Evolutionary conservation across 352 stramenopile species (phyloP).

Genomic region (Aphanomyces euteiches): DNA sequence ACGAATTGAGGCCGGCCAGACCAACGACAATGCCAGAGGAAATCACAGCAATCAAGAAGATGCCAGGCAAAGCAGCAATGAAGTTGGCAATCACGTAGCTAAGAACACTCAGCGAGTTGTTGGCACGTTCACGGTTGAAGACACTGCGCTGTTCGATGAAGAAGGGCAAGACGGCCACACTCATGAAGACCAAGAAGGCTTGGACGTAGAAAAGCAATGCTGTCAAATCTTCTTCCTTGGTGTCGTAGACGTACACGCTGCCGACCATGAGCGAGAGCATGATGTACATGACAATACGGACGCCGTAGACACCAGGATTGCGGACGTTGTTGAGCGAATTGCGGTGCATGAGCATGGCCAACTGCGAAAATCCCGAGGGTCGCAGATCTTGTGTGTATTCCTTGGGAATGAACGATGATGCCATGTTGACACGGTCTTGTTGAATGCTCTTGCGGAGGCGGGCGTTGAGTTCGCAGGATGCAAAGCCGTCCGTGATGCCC

Average conservation of each 20-base stretch:
- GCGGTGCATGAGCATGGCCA: slow-evolving; percentile 47
- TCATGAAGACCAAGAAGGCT: slow-evolving; percentile 88
- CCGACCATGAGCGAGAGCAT: slow-evolving; percentile 65
- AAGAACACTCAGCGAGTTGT: slow-evolving; percentile 51
- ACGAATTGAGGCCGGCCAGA: slow-evolving; percentile 39
- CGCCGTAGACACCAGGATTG: slow-evolving; percentile 66
- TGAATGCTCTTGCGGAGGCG: slow-evolving; percentile 20
- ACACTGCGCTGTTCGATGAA: slow-evolving; percentile 77
- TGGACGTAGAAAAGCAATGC: slow-evolving; percentile 81
- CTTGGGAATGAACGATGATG: neutral
- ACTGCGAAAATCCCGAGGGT: slow-evolving; percentile 40
- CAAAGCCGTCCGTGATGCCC: slow-evolving; percentile 35
- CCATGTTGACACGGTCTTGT: neutral
- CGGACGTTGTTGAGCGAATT: slow-evolving; percentile 64
- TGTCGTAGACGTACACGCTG: slow-evolving; percentile 61
- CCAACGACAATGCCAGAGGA: slow-evolving; percentile 37
- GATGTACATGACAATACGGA: slow-evolving; percentile 68
- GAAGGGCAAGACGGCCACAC: slow-evolving; percentile 79
- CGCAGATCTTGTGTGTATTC: neutral
- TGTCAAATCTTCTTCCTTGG: slow-evolving; percentile 42
- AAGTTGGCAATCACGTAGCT: slow-evolving; percentile 57
- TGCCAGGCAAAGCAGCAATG: slow-evolving; percentile 46
- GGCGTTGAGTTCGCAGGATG: slow-evolving; percentile 32
- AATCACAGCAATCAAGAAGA: slow-evolving; percentile 45
- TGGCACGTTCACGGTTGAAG: slow-evolving; percentile 62